Base-by-base conservation (phyloP, 73 alveolate genomes). In the Uronychia setigera region DNA sequence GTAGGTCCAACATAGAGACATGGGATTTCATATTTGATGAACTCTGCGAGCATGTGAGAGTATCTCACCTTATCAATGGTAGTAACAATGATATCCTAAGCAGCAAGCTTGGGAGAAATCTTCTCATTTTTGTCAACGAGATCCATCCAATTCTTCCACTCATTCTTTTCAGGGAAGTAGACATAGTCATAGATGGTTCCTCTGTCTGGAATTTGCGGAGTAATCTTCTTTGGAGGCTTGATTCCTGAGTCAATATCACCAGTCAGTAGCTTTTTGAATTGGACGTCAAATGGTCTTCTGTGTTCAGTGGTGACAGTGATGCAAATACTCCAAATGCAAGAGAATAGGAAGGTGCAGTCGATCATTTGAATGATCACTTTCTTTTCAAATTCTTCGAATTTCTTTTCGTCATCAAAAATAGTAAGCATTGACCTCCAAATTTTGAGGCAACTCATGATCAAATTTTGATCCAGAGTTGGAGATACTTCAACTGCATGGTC, bases 1-100 rank as follows among this genome's bases (percentile, higher is more conserved):
- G 99, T 99, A 14, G 99, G 99, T 0, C 99, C 99, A 74, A 99
- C 98, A 86, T 98, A 97, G 76, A 99, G 93, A 77, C 98, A 88
- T 76, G 98, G 95, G 77, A 97, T 91, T 32, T 93, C 97, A 76
- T 96, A 96, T 78, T 89, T 87, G 79, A 98, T 92, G 93, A 96
- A 94, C 78, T 87, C 88, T 81, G 93, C 94, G 35, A 97, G 91
- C 74, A 97, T 79, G 84, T 85, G 95, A 58, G 98, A 80, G 83
- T 98, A 98, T 79, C 99, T 94, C 59, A 98, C 99, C 33, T 98
- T 98, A 92, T 99, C 99, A 58, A 97, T 89, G 29, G 99, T 99
- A 57, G 99, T 96, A 11, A 99, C 99, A 74, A 99, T 96, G 80
- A 99, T 95, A 81, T 98, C 99, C n/a, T 97, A 94, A 80, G 98